phyloP scores from a whole-genome alignment of 148 eudicot genomes.

The Bassia scoparia region DNA sequence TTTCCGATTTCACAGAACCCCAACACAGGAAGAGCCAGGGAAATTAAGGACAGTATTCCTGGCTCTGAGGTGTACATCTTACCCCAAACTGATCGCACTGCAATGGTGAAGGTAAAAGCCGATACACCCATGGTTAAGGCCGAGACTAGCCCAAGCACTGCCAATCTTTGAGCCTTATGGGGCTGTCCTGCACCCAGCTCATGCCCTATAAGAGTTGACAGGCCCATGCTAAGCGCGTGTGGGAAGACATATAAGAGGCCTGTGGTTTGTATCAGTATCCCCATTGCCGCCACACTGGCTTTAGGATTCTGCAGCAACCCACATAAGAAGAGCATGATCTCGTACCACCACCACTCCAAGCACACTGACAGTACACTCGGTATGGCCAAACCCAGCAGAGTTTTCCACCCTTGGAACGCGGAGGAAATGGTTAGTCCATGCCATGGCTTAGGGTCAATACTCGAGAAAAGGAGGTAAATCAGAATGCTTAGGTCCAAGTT shows the following conservation, averaged over 20 bases:
- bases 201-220: slow-evolving; percentile 72
- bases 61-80: slow-evolving; percentile 58
- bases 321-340: slow-evolving; percentile 73
- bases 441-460: slow-evolving; percentile 56
- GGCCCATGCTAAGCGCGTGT: slow-evolving; percentile 52
- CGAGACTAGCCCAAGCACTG: slow-evolving; percentile 42
- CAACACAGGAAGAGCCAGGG: slow-evolving; percentile 53
- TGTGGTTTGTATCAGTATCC: slow-evolving; percentile 77
- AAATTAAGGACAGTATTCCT: slow-evolving; percentile 40
- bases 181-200: slow-evolving; percentile 74
- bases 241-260: slow-evolving; percentile 68
- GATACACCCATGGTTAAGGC: slow-evolving; percentile 43
- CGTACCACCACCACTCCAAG: slow-evolving; percentile 99
- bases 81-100: slow-evolving; percentile 59
- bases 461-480: slow-evolving; percentile 42
- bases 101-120: slow-evolving; percentile 38
- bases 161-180: slow-evolving; percentile 46
- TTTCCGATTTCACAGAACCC: slow-evolving; percentile 85
- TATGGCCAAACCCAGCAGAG: slow-evolving; percentile 52
- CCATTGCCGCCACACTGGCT: slow-evolving; percentile 73
- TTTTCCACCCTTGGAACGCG: slow-evolving; percentile 64
- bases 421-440: slow-evolving; percentile 40
- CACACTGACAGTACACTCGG: slow-evolving; percentile 70
- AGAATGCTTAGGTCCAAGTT: slow-evolving; percentile 61
- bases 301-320: slow-evolving; percentile 63